Evolutionary conservation across 2,329 filamentous ascomycete species (phyloP).

Genomic region (Ambrosiella cleistominuta): DNA sequence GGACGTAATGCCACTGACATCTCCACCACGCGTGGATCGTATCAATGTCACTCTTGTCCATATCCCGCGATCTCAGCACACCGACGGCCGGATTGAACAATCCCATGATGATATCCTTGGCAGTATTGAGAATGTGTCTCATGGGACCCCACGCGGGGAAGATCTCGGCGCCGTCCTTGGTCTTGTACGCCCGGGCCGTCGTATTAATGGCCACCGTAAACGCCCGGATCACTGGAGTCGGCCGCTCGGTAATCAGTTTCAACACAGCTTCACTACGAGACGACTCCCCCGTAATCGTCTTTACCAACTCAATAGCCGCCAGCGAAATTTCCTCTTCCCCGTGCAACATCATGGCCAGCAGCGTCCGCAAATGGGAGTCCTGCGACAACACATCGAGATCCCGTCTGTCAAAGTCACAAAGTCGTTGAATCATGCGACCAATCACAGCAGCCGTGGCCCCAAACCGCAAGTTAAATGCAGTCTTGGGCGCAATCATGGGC

Average conservation of each 20-base stretch:
- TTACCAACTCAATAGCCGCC: constrained; percentile 65
- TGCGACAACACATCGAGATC: constrained; percentile 55
- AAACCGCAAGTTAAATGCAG: constrained; percentile 64
- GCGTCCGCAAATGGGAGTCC: constrained; percentile 47
- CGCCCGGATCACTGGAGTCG: constrained; percentile 18
- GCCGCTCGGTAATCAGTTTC: constrained; percentile 28
- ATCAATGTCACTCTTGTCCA: constrained; percentile 43
- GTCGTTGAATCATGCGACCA: constrained; percentile 55
- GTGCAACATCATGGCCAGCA: constrained; percentile 67
- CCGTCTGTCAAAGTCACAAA: constrained; percentile 56
- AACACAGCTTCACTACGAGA: constrained; percentile 33
- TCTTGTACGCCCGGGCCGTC: constrained; percentile 7
- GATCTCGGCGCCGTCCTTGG: constrained; percentile 9
- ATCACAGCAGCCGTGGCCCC: constrained; percentile 38
- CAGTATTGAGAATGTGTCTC: constrained; percentile 37
- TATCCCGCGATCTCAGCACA: constrained; percentile 33
- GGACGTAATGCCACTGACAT: constrained; percentile 64
- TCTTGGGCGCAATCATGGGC: constrained; percentile 29
- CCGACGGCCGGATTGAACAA: constrained; percentile 40
- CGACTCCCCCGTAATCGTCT: constrained; percentile 56
- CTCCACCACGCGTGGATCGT: constrained; percentile 68
- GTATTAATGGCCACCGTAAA: constrained; percentile 28
- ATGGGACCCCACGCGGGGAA: constrained; percentile 36
- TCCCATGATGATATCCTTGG: constrained; percentile 36
- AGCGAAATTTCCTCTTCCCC: constrained; percentile 64